These are phyloP conservation scores for Tilletia setariae DNA, from an alignment of 1,284 basidiomycete genomes.

Conservation along the genomic window DNA sequence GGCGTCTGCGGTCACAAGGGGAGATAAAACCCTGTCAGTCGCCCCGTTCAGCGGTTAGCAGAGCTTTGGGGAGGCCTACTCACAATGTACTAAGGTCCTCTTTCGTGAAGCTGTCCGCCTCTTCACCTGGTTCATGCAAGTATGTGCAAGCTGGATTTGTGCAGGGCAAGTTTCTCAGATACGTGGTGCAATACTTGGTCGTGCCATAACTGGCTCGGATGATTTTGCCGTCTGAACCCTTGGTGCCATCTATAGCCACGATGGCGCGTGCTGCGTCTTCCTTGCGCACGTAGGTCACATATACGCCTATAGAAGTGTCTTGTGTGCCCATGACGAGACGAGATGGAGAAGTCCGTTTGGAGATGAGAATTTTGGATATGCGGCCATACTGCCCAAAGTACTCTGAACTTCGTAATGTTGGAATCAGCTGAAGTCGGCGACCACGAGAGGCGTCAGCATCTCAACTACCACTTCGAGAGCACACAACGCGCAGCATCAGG, in stretches of 20 bases:
- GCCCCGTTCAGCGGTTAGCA: background rate
- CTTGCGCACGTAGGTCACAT: constrained; percentile 90
- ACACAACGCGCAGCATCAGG: background rate
- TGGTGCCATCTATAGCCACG: constrained; percentile 82
- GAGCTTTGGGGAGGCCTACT: background rate
- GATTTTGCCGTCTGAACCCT: constrained; percentile 55
- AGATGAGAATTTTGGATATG: constrained; percentile 90
- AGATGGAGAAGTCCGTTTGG: constrained; percentile 77
- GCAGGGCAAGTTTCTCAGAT: constrained; percentile 81
- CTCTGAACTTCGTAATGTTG: constrained; percentile 87
- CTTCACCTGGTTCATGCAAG: constrained; percentile 96
- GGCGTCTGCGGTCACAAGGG: constrained; percentile 24
- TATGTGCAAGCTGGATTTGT: constrained; percentile 86
- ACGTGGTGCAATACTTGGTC: constrained; percentile 96
- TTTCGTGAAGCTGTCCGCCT: constrained; percentile 76
- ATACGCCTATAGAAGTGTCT: constrained; percentile 78
- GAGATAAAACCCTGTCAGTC: background rate
- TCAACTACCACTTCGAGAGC: background rate
- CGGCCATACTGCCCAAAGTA: constrained; percentile 99
- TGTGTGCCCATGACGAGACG: constrained; percentile 60
- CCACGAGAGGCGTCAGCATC: background rate
- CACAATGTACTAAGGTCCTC: constrained; percentile 50
- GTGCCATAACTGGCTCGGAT: constrained; percentile 92
- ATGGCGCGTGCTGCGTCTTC: constrained; percentile 95
- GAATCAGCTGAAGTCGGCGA: constrained; percentile 68